These are phyloP conservation scores for Kwoniella mangroviensis DNA, from an alignment of 768 basidiomycete species.

Conservation along the genomic window DNA sequence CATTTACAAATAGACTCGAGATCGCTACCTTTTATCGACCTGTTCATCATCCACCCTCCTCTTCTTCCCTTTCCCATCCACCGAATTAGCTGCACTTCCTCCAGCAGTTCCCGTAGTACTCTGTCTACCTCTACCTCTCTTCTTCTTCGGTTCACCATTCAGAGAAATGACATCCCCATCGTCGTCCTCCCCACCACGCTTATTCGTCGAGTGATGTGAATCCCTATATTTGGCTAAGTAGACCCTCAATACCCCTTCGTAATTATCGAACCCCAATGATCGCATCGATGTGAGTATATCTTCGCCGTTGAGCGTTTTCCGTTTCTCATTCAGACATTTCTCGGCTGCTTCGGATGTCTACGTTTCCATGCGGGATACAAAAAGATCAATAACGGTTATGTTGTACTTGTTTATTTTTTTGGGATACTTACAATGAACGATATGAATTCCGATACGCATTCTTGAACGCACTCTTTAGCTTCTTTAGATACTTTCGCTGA, in stretches of 20 bases:
- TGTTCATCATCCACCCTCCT: slow-evolving; percentile 15
- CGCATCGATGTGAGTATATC: slow-evolving; percentile 96
- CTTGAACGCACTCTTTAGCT: slow-evolving; percentile 97
- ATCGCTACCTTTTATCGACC: neutral
- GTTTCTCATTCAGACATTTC: slow-evolving; percentile 89
- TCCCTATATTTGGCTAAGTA: slow-evolving; percentile 87
- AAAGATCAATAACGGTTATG: too few relatives aligned
- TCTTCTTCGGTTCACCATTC: slow-evolving; percentile 9
- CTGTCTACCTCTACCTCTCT: slow-evolving; percentile 22
- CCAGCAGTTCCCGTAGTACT: neutral
- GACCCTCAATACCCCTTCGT: slow-evolving; percentile 88
- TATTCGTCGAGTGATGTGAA: slow-evolving; percentile 38
- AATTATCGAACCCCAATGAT: slow-evolving; percentile 90
- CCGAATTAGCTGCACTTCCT: neutral
- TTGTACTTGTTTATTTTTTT: too few relatives aligned
- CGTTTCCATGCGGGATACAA: too few relatives aligned
- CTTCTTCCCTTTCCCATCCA: slow-evolving; percentile 26
- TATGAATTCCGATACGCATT: slow-evolving; percentile 98
- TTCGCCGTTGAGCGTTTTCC: slow-evolving; percentile 97
- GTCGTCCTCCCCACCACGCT: slow-evolving; percentile 8
- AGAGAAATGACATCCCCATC: neutral
- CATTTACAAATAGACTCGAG: neutral
- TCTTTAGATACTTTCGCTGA: slow-evolving; percentile 97
- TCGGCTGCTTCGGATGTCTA: slow-evolving; percentile 90
- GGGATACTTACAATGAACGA: slow-evolving; percentile 71